Evolutionary conservation across 2,329 filamentous ascomycete genomes (phyloP).

Genomic region (Knoxdaviesia capensis): DNA sequence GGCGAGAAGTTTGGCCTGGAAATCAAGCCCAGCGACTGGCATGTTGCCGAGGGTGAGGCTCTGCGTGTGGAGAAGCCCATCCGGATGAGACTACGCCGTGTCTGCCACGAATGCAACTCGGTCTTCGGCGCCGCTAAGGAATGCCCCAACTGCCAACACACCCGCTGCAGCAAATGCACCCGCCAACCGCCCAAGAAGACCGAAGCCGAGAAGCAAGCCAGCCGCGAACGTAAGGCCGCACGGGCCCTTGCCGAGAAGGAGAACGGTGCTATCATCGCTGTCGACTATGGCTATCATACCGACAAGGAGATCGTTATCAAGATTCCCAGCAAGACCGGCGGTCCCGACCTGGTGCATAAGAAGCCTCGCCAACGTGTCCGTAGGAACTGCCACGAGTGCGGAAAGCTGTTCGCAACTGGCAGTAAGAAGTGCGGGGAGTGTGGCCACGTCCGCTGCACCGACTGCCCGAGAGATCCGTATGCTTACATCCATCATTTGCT

Average conservation of each 20-base stretch:
- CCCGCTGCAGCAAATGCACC: conserved; percentile 61
- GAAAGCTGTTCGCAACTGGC: conserved; percentile 35
- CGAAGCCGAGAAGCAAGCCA: conserved; percentile 31
- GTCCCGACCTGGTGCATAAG: conserved; percentile 52
- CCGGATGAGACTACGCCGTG: conserved; percentile 57
- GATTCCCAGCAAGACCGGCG: conserved; percentile 43
- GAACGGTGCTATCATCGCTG: conserved; percentile 28
- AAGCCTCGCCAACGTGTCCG: conserved; percentile 53
- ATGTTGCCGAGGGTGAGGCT: conserved; percentile 30
- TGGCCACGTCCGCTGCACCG: conserved; percentile 54
- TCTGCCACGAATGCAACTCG: conserved; percentile 63
- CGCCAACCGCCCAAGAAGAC: conserved; percentile 49
- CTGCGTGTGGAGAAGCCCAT: conserved; percentile 55
- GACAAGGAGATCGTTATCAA: conserved; percentile 33
- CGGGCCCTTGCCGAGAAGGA: conserved; percentile 34
- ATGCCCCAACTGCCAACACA: conserved; percentile 60
- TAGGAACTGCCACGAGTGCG: conserved; percentile 58
- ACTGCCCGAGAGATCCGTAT: conserved; percentile 64
- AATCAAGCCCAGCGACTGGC: conserved; percentile 32
- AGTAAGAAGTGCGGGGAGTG: conserved; percentile 48
- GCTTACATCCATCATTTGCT: conserved; percentile 14
- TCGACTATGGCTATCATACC: conserved; percentile 17
- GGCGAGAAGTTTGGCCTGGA: conserved; percentile 34
- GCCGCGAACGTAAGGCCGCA: conserved; percentile 27
- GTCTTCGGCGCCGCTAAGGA: conserved; percentile 53